Evolutionary conservation across 768 basidiomycete species (phyloP).

Genomic region (Coprinopsis strossmayeri): DNA sequence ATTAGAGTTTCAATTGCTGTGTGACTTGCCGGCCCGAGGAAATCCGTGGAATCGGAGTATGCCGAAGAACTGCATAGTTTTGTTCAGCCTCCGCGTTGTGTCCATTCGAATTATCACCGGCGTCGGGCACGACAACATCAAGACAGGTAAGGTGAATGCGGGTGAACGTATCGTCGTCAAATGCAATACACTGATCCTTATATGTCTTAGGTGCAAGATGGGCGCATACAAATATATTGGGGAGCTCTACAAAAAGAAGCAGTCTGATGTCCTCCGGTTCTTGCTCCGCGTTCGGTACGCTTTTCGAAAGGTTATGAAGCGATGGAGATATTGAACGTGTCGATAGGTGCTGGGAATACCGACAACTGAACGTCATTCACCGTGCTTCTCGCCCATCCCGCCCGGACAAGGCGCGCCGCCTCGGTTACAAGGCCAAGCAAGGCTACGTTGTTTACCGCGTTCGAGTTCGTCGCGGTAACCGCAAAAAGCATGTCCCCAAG

Average conservation of each 20-base stretch:
- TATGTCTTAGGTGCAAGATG: constrained; percentile 44
- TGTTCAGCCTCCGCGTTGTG: constrained; percentile 22
- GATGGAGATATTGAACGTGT: not conserved
- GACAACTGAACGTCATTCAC: constrained; percentile 97
- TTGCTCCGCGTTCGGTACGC: constrained; percentile 90
- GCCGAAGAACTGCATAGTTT: constrained; percentile 33
- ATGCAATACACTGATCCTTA: constrained; percentile 8
- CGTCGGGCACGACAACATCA: constrained; percentile 31
- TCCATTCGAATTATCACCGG: constrained; percentile 17
- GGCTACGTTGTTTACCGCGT: constrained; percentile 98
- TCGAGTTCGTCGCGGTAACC: constrained; percentile 95
- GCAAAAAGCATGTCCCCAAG: constrained; percentile 98
- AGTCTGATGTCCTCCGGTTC: constrained; percentile 96
- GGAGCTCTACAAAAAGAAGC: constrained; percentile 98
- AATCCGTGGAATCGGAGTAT: constrained; percentile 13
- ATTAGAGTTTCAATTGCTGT: not conserved
- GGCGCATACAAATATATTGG: constrained; percentile 95
- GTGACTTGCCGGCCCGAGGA: not conserved
- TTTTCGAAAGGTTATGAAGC: not conserved
- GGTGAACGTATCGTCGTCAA: constrained; percentile 13
- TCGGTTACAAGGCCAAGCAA: constrained; percentile 99
- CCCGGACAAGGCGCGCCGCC: constrained; percentile 97
- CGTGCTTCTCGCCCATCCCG: constrained; percentile 96
- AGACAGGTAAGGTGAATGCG: constrained; percentile 29
- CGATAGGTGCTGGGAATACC: constrained; percentile 93